Evolutionary conservation across 2,329 filamentous ascomycete genomes (phyloP), one percentile per base, ranked within the genome.

Genomic region (Biscogniauxia mediterranea): DNA sequence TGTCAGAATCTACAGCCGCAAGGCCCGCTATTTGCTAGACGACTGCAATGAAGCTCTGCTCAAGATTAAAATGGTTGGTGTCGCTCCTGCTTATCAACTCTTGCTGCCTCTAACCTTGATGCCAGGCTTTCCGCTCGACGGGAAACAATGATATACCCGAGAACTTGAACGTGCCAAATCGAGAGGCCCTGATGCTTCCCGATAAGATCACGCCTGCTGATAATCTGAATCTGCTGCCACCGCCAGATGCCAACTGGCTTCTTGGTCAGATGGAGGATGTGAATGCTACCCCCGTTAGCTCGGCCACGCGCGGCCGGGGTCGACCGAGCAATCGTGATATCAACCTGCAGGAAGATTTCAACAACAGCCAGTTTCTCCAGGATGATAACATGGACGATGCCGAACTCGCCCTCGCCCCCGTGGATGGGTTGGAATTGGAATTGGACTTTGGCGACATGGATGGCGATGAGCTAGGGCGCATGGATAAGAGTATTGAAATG

Each of bases 11-110:
- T 99, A 99, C 78, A 96, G 93, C 77, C 86, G 95, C 73, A 99
- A 99, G 80, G 94, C 95, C 73, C 90, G 93, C 71, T 99, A 99
- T 77, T 81, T 99, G 56, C 82, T 98, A 54, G 95, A 99, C 73
- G 95, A 99, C 75, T 99, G 95, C 79, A 97, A 96, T 72, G 95
- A 99, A 78, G 94, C 94, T 49, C 82, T 99, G 67, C 89, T 96
- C 83, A 98, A 97, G 80, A 97, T 99, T 71, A 97, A 98, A 75
- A 96, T 98, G 93, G 94, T 97, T 56, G 17, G 65, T 65, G 20
- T 54, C 25, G 13, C 19, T 3, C 25, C 32, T 38, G 7, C 19
- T 15, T 32, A n/a, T 42, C 38, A 46, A 64, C 55, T 66, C 57
- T 1, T 21, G 5, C 54, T 19, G 57, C 60, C 67, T 63, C 78